These are phyloP conservation scores for Coelastrella sp. DNA, from an alignment of 139 green algal genomes.

Conservation along the genomic window DNA sequence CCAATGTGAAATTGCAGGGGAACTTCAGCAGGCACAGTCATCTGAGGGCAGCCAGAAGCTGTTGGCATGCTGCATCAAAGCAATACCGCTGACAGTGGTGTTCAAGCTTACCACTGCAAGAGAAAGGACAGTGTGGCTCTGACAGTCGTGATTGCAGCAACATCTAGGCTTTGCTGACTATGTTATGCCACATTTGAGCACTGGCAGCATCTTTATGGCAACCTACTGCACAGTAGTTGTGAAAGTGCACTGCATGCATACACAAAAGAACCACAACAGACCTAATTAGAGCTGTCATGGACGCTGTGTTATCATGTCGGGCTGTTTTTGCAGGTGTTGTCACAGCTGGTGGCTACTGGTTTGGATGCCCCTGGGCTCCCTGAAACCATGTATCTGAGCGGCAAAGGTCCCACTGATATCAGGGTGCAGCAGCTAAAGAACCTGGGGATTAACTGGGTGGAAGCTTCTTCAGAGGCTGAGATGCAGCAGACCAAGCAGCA, in stretches of 20 bases:
- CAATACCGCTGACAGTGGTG: too few relatives aligned
- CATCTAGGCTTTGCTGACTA: too few relatives aligned
- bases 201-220: too few relatives aligned
- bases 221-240: too few relatives aligned
- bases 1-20: neutral
- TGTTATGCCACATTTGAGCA: too few relatives aligned
- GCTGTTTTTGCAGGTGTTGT: neutral
- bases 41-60: neutral
- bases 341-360: neutral
- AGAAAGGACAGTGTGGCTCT: too few relatives aligned
- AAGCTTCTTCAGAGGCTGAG: neutral
- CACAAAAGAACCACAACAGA: neutral
- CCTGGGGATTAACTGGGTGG: neutral
- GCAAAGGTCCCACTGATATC: neutral
- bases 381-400: slow-evolving; percentile 2
- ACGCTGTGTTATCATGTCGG: neutral
- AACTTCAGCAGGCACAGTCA: neutral
- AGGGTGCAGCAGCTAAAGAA: neutral
- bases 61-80: neutral
- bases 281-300: neutral
- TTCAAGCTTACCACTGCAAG: too few relatives aligned
- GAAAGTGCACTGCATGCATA: too few relatives aligned
- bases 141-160: too few relatives aligned
- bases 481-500: neutral
- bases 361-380: neutral